phyloP scores from a whole-genome alignment of 2,329 filamentous ascomycete species.

The Teratosphaeriaceae sp. region DNA sequence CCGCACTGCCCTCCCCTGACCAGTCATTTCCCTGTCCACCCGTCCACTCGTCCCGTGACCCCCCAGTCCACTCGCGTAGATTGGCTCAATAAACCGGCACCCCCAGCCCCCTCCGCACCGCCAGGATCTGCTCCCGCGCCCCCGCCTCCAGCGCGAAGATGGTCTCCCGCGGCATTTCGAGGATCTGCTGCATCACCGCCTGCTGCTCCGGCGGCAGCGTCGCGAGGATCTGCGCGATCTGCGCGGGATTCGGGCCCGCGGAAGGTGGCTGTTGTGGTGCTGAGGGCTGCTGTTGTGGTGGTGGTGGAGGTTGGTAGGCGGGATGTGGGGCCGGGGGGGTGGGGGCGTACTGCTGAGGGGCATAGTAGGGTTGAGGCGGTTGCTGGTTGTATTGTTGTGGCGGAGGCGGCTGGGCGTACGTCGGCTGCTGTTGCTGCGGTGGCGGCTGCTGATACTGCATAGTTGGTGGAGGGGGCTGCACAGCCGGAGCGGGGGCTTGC shows the following conservation, averaged over 20 bases:
- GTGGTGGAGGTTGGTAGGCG: constrained; percentile 37
- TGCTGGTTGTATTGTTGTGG: constrained; percentile 5
- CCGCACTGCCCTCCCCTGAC: too few relatives aligned
- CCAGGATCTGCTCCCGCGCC: constrained; percentile 72
- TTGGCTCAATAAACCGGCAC: constrained; percentile 10
- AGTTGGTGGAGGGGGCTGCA: constrained; percentile 21
- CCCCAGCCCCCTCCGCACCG: constrained; percentile 59
- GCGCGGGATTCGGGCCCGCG: constrained; percentile 20
- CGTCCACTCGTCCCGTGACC: neutral
- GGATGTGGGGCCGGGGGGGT: constrained; percentile 45
- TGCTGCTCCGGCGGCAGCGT: constrained; percentile 51
- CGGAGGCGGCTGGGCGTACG: constrained; percentile 14
- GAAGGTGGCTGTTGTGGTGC: constrained; percentile 32
- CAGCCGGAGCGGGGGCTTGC: constrained; percentile 21
- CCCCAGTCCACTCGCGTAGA: too few relatives aligned
- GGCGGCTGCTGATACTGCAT: constrained; percentile 30
- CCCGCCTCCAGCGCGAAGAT: constrained; percentile 62
- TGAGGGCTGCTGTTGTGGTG: constrained; percentile 33
- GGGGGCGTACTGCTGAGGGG: constrained; percentile 40
- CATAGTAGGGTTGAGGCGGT: constrained; percentile 1
- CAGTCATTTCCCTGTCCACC: neutral
- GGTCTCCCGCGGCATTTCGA: constrained; percentile 70
- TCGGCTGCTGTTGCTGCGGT: constrained; percentile 10
- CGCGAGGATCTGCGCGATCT: neutral
- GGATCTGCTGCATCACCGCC: constrained; percentile 70